Evolutionary conservation across 2,329 filamentous ascomycete species (phyloP).

Genomic region (Venturia pyrina): DNA sequence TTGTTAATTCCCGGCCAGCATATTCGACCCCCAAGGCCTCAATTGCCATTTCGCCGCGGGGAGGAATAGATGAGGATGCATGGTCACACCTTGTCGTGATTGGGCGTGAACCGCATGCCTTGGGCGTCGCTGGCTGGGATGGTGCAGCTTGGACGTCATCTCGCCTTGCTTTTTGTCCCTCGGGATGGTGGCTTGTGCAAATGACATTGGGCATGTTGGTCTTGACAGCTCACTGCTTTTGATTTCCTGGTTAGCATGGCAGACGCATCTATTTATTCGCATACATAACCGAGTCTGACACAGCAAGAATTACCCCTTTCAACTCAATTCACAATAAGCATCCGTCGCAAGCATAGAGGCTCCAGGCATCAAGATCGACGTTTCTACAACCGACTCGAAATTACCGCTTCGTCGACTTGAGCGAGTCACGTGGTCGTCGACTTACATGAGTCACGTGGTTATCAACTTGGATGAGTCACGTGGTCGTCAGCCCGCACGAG

Average conservation of each 20-base stretch:
- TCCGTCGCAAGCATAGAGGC: neutral
- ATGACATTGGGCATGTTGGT: neutral
- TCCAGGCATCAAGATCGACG: neutral
- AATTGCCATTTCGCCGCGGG: neutral
- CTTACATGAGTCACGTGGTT: no score
- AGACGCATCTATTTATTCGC: no score
- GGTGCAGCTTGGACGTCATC: constrained; percentile 2
- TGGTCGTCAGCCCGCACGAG: no score
- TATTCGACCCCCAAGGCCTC: neutral
- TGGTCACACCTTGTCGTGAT: neutral
- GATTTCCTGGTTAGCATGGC: neutral
- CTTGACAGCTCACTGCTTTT: neutral
- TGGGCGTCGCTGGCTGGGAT: constrained; percentile 3
- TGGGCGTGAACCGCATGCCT: neutral
- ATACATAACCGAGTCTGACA: neutral
- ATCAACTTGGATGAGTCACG: no score
- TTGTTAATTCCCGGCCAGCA: neutral
- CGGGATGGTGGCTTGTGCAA: constrained; percentile 1
- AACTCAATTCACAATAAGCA: neutral
- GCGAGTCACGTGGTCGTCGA: no score
- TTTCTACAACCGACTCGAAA: neutral
- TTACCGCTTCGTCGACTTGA: no score
- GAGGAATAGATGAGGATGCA: neutral
- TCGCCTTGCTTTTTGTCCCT: neutral
- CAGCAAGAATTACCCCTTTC: neutral